phyloP scores from a whole-genome alignment of 805 yeast genomes.

The Yarrowia bubula region DNA sequence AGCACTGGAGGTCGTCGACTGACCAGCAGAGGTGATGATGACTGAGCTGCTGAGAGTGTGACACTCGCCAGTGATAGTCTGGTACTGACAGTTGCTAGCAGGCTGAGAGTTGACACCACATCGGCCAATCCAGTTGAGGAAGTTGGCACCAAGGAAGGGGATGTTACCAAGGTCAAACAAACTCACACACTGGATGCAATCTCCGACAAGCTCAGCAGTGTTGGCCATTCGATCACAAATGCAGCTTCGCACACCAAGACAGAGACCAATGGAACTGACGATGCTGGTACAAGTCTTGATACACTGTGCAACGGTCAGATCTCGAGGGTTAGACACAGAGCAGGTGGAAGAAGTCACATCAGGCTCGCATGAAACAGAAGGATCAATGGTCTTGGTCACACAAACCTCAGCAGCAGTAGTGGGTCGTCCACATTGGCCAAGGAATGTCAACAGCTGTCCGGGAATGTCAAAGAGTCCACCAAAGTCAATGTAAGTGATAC shows the following conservation, averaged over 20 bases:
- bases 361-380: constrained; percentile 4
- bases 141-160: constrained; percentile 1
- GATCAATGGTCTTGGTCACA: constrained; percentile 3
- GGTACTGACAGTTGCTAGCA: neutral
- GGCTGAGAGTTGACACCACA: neutral
- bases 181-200: constrained; percentile 7
- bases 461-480: neutral
- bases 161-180: neutral
- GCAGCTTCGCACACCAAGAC: neutral
- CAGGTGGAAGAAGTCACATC: constrained; percentile 1
- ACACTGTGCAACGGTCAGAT: neutral
- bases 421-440: neutral
- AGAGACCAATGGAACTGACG: neutral
- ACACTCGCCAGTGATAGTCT: constrained; percentile 5
- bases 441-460: neutral
- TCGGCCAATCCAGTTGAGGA: neutral
- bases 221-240: neutral
- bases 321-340: neutral
- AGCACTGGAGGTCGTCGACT: neutral
- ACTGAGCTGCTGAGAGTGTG: neutral
- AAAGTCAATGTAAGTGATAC: neutral
- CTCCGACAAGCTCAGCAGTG: neutral
- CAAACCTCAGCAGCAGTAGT: constrained; percentile 1
- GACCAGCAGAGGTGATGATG: neutral
- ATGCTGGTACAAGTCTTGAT: neutral